These are phyloP conservation scores for Stachybotrys chartarum DNA, from an alignment of 2,329 filamentous ascomycete species.

Conservation along the genomic window DNA sequence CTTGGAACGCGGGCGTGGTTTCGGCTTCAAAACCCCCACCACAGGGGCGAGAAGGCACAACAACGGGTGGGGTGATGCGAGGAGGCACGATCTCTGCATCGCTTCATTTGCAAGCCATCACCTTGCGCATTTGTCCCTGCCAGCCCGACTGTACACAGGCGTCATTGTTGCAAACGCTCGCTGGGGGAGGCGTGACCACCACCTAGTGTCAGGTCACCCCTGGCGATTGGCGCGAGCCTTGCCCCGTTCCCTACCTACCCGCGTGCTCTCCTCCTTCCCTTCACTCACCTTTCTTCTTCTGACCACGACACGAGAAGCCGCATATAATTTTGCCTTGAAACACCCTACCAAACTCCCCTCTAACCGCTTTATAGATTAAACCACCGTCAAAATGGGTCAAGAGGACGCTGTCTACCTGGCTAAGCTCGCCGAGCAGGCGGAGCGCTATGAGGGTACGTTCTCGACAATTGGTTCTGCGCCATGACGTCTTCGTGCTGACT, in stretches of 20 bases:
- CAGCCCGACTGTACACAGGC: neutral
- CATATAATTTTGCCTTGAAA: no score
- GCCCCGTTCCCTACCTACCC: neutral
- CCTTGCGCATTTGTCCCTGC: neutral
- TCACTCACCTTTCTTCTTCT: neutral
- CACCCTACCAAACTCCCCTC: neutral
- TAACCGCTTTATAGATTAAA: conserved; percentile 1
- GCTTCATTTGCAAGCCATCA: neutral
- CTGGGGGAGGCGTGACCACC: neutral
- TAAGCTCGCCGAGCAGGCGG: conserved; percentile 99
- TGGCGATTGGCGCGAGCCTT: neutral
- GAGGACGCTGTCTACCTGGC: conserved; percentile 99
- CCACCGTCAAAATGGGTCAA: conserved; percentile 79
- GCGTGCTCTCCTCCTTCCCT: neutral
- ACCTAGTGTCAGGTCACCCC: no score
- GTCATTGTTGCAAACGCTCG: neutral
- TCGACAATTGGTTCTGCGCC: conserved; percentile 1
- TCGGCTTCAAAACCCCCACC: neutral
- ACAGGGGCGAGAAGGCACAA: neutral
- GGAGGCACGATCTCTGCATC: neutral
- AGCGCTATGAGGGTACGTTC: conserved; percentile 94
- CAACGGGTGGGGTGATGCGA: neutral
- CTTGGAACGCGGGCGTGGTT: neutral
- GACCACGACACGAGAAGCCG: no score
- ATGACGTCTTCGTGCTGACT: conserved; percentile 2